These are phyloP conservation scores for Backusella circina DNA, from an alignment of 192 early-diverging fungal species.

Conservation along the genomic window DNA sequence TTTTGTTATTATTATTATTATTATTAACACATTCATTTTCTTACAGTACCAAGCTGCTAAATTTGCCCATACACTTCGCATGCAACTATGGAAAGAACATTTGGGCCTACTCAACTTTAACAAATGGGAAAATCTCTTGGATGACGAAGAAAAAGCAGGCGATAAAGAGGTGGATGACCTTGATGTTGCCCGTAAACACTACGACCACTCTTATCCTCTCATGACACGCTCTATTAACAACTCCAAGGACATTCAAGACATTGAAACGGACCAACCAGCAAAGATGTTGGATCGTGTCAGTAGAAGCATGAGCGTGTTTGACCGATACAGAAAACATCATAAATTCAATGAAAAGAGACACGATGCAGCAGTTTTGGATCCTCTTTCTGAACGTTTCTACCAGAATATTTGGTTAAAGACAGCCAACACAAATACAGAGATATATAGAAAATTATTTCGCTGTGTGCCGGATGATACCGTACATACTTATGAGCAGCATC, in stretches of 20 bases:
- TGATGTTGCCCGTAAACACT: neutral
- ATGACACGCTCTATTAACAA: constrained; percentile 15
- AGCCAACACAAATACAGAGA: constrained; percentile 58
- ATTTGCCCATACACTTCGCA: constrained; percentile 69
- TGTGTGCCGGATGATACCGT: constrained; percentile 80
- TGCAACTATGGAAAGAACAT: constrained; percentile 81
- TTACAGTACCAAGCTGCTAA: constrained; percentile 59
- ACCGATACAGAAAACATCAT: neutral
- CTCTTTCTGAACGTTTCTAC: constrained; percentile 64
- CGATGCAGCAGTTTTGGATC: constrained; percentile 56
- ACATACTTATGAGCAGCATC: constrained; percentile 49
- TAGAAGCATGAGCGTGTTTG: constrained; percentile 9
- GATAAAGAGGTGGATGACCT: neutral
- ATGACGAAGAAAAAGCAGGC: neutral
- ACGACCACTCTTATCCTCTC: neutral
- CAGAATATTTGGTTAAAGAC: constrained; percentile 51
- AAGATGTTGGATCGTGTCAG: constrained; percentile 20
- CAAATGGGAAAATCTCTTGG: constrained; percentile 30
- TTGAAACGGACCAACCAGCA: constrained; percentile 38
- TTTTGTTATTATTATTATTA: neutral
- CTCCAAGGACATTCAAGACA: constrained; percentile 19
- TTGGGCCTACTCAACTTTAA: constrained; percentile 58
- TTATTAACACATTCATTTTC: neutral
- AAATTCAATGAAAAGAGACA: neutral
- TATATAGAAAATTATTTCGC: constrained; percentile 70